A percentile compares a stretch with the other conserved stretches of the same genome.
Evolutionary conservation across 106 monocot species (phyloP).

Genomic region (Platanthera zijinensis): DNA sequence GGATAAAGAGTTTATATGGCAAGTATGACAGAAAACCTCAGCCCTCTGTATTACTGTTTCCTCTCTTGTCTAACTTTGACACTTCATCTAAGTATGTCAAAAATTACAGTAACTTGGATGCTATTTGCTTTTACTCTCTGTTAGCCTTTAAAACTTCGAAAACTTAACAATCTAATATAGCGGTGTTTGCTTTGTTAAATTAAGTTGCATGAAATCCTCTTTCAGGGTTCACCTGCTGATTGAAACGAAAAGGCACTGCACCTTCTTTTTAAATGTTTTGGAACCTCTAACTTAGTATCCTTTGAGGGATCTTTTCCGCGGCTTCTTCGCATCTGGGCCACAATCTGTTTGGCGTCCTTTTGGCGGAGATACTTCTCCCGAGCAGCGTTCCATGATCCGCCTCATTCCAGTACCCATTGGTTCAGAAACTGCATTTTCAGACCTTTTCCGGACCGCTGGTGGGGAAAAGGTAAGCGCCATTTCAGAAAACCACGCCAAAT

Average conservation of each 20-base stretch:
- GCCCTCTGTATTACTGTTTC: not conserved
- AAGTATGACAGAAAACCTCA: conserved; percentile 20
- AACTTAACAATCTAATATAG: not conserved
- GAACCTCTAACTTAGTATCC: not conserved
- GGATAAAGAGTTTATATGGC: conserved; percentile 13
- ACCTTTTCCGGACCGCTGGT: no score
- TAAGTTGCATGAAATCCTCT: conserved; percentile 11
- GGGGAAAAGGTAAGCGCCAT: no score
- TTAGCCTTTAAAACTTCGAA: not conserved
- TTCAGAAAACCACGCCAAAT: no score
- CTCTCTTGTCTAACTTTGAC: not conserved
- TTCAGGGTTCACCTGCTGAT: conserved; percentile 32
- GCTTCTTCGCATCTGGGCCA: no score
- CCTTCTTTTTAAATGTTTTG: conserved; percentile 4
- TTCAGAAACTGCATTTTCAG: no score
- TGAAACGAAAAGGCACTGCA: conserved; percentile 7
- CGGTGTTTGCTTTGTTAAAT: not conserved
- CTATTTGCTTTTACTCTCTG: not conserved
- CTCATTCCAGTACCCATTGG: no score
- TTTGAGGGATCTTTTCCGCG: no score
- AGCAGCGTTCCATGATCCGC: no score
- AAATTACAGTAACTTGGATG: not conserved
- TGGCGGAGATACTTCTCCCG: no score
- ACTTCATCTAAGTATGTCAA: not conserved
- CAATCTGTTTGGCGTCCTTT: no score